Conservation (phyloP, 768 basidiomycete genomes). For the Lentinula sp. region DNA sequence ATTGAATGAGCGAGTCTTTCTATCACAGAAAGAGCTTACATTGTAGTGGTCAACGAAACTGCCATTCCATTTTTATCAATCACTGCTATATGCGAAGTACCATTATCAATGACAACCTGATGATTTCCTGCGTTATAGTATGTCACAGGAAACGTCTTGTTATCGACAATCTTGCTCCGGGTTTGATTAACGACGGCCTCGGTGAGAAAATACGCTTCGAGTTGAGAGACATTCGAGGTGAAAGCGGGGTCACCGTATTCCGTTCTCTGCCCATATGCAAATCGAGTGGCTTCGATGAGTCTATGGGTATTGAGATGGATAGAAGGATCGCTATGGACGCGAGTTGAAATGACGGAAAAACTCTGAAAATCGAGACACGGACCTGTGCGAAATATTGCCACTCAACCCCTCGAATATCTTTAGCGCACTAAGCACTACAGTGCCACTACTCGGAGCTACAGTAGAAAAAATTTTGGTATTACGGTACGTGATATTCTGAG, state of each 20-base stretch:
- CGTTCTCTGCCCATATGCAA: constrained; percentile 28
- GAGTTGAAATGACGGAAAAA: not conserved
- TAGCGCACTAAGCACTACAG: constrained; percentile 27
- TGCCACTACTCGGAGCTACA: constrained; percentile 29
- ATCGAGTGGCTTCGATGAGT: constrained; percentile 26
- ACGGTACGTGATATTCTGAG: constrained; percentile 21
- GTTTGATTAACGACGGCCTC: constrained; percentile 17
- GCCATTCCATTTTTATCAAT: constrained; percentile 24
- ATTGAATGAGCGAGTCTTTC: not conserved
- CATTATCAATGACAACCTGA: constrained; percentile 21
- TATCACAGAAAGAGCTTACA: not conserved
- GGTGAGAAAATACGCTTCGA: constrained; percentile 23
- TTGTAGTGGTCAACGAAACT: constrained; percentile 21
- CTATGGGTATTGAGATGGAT: constrained; percentile 26
- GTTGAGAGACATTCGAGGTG: constrained; percentile 28
- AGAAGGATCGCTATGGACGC: constrained; percentile 12
- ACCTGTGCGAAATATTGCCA: constrained; percentile 11
- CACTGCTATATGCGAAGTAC: constrained; percentile 30
- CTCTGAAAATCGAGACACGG: not conserved
- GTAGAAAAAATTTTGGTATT: constrained; percentile 24
- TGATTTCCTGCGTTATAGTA: constrained; percentile 27
- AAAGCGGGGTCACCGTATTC: constrained; percentile 30
- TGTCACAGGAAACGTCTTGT: constrained; percentile 17
- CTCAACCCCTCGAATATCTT: constrained; percentile 28
- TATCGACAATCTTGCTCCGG: constrained; percentile 21